A percentile compares a stretch with the other conserved stretches of the same genome.
These are phyloP conservation scores for Metarhizium album DNA, from an alignment of 2,329 filamentous ascomycete genomes.

Conservation along the genomic window DNA sequence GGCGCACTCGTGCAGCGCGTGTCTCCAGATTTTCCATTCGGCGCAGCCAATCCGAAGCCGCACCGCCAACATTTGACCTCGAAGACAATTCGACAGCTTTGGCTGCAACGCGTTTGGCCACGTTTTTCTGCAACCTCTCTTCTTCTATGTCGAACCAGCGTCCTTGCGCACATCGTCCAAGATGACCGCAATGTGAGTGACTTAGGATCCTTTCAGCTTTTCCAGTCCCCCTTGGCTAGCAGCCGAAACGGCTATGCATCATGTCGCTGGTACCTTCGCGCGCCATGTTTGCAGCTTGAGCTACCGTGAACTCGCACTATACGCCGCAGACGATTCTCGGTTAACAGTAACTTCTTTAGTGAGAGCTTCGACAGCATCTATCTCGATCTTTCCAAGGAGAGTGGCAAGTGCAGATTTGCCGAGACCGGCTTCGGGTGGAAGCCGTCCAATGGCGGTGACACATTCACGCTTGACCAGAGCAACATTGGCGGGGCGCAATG, in stretches of 20 bases:
- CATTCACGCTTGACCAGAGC: slow-evolving; percentile 81
- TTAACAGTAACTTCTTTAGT: slow-evolving; percentile 22
- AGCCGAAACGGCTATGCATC: background rate
- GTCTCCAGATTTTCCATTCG: background rate
- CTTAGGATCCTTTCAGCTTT: background rate
- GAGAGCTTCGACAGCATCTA: slow-evolving; percentile 98
- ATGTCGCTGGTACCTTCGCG: background rate
- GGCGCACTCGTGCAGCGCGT: background rate
- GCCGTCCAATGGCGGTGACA: slow-evolving; percentile 73
- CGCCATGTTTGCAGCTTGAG: background rate
- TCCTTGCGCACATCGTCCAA: slow-evolving; percentile 8
- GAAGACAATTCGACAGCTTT: background rate
- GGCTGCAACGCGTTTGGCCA: background rate
- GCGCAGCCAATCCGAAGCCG: background rate
- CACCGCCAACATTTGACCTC: background rate
- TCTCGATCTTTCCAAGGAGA: slow-evolving; percentile 86
- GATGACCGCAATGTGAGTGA: slow-evolving; percentile 29
- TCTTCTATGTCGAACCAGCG: background rate
- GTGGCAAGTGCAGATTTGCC: slow-evolving; percentile 87
- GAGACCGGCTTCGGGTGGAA: slow-evolving; percentile 96
- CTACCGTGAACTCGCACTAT: background rate
- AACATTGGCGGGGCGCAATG: slow-evolving; percentile 85
- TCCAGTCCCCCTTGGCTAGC: background rate
- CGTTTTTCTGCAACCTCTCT: background rate
- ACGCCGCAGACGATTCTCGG: background rate